Evolutionary conservation across 2,329 filamentous ascomycete genomes (phyloP).

Genomic region (Beauveria scarabaeidicola): DNA sequence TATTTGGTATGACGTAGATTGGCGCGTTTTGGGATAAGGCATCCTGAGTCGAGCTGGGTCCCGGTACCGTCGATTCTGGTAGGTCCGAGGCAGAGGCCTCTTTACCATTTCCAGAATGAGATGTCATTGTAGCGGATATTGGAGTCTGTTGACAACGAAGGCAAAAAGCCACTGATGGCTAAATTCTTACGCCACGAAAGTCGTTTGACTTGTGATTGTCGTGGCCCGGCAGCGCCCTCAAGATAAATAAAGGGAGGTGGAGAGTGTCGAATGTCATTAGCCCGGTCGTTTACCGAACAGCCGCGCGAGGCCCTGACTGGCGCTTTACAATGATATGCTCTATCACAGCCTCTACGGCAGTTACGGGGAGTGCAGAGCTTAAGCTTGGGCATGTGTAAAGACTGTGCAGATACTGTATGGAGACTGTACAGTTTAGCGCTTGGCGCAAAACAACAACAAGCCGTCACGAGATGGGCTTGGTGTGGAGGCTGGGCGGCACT

Average conservation of each 20-base stretch:
- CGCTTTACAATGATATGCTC: not conserved
- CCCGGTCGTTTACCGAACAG: not conserved
- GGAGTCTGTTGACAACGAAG: not conserved
- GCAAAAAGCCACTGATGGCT: too few relatives aligned
- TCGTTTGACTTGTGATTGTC: not conserved
- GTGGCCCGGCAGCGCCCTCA: not conserved
- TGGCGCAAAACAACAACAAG: constrained; percentile 5
- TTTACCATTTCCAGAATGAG: not conserved
- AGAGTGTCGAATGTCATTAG: not conserved
- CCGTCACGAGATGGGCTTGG: not conserved
- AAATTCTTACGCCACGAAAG: not conserved
- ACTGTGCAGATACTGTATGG: not conserved
- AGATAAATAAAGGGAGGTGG: not conserved
- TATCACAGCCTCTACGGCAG: too few relatives aligned
- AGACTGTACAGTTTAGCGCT: not conserved
- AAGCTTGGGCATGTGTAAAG: not conserved
- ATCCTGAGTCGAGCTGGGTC: not conserved
- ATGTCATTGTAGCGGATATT: not conserved
- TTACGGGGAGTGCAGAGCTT: not conserved
- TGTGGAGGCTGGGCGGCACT: not conserved
- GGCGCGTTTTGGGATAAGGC: constrained; percentile 18
- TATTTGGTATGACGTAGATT: constrained; percentile 26
- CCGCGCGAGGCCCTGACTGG: not conserved
- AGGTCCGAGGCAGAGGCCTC: not conserved
- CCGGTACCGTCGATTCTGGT: not conserved